Evolutionary conservation across 495 filamentous ascomycete species (phyloP).

Genomic region (Pyronema domesticum): DNA sequence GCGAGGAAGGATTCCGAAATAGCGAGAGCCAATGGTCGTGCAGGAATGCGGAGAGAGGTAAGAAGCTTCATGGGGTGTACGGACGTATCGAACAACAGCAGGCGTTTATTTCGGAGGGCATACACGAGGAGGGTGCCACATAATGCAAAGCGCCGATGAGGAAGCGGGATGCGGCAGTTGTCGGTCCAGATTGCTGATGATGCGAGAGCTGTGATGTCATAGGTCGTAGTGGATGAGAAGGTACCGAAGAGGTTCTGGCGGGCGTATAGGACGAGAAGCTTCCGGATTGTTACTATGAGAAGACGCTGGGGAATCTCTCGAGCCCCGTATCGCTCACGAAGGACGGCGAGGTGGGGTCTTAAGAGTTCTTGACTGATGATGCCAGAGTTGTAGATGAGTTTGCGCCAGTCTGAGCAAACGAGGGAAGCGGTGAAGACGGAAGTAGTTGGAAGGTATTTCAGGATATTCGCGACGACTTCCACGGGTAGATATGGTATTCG

Average conservation of each 20-base stretch:
- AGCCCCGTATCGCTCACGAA: constrained; percentile 17
- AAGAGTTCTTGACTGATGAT: constrained; percentile 15
- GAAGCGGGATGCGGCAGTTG: constrained; percentile 9
- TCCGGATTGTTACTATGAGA: constrained; percentile 15
- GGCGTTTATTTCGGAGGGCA: constrained; percentile 10
- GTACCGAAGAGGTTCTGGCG: constrained; percentile 12
- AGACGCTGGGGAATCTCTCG: constrained; percentile 14
- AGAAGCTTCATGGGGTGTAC: constrained; percentile 14
- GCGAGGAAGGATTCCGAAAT: constrained; percentile 16
- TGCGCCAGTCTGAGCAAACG: constrained; percentile 17
- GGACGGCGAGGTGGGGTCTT: constrained; percentile 17
- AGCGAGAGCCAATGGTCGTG: constrained; percentile 11
- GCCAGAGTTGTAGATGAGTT: constrained; percentile 16
- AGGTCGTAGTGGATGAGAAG: constrained; percentile 16
- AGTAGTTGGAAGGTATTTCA: constrained; percentile 11
- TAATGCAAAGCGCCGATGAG: constrained; percentile 13
- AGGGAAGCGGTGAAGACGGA: constrained; percentile 20
- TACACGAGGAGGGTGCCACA: constrained; percentile 14
- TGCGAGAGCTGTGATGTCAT: constrained; percentile 12
- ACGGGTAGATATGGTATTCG: too few species aligned
- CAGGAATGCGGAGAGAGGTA: constrained; percentile 7
- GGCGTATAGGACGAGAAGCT: constrained; percentile 17
- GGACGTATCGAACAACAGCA: constrained; percentile 13
- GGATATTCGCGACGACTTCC: too few species aligned
- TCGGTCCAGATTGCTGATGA: constrained; percentile 6